A percentile compares a stretch with the other conserved stretches of the same genome.
phyloP scores from a whole-genome alignment of 2,329 filamentous ascomycete genomes.

The Aureobasidium subglaciale region DNA sequence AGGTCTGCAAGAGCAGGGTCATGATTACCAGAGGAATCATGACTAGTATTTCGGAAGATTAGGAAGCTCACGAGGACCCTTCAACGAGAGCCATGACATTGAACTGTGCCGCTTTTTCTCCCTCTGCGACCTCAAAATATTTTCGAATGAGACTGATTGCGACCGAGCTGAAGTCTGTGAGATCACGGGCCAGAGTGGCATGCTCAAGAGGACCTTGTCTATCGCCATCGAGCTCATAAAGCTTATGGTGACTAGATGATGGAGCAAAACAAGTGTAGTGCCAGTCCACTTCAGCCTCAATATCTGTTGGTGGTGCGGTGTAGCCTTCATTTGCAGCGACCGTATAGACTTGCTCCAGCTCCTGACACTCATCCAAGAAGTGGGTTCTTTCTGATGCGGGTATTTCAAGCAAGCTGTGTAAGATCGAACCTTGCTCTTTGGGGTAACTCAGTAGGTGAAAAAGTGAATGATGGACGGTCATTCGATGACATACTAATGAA shows the following conservation, averaged over 20 bases:
- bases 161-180: background rate
- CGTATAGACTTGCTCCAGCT: background rate
- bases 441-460: background rate
- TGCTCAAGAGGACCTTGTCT: background rate
- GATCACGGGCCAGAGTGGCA: background rate
- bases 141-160: background rate
- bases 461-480: too few relatives aligned
- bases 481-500: background rate
- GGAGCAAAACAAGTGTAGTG: background rate
- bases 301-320: background rate
- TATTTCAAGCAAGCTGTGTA: background rate
- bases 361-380: background rate
- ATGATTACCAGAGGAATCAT: too few relatives aligned
- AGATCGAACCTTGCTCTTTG: background rate
- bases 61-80: too few relatives aligned
- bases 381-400: background rate
- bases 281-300: background rate
- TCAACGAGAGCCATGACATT: background rate
- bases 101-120: background rate
- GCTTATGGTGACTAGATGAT: background rate
- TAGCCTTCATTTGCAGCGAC: background rate
- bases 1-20: too few relatives aligned
- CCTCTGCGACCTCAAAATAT: background rate
- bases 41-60: too few relatives aligned
- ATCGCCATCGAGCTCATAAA: background rate